Evolutionary conservation across 257 asterid genomes (phyloP).

Genomic region (Primulina tabacum): DNA sequence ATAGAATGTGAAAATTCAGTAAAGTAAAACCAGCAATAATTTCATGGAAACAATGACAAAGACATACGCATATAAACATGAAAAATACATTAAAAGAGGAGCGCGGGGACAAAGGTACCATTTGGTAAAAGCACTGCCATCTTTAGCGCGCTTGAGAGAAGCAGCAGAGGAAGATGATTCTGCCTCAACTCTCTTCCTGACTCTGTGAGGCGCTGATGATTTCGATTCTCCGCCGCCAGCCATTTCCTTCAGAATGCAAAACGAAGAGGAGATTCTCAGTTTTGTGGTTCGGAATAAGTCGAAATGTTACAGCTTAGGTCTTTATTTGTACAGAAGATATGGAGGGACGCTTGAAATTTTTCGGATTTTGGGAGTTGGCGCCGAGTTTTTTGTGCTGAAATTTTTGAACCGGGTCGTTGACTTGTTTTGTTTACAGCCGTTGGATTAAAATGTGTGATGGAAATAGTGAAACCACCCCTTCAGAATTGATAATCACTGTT

Average conservation of each 20-base stretch:
- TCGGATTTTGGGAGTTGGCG: neutral
- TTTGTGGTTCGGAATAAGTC: neutral
- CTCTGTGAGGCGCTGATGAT: conserved; percentile 41
- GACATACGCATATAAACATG: neutral
- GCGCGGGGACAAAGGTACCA: conserved; percentile 39
- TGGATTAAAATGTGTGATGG: neutral
- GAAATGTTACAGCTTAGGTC: neutral
- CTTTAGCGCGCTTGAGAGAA: conserved; percentile 72
- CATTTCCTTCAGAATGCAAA: conserved; percentile 27
- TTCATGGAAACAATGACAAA: neutral
- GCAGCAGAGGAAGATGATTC: conserved; percentile 36
- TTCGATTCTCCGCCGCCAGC: conserved; percentile 41
- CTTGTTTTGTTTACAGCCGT: neutral
- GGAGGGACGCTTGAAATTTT: neutral
- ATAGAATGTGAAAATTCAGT: neutral
- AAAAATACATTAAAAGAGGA: neutral
- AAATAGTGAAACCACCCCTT: neutral
- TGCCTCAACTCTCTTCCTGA: conserved; percentile 69
- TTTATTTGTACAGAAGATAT: neutral
- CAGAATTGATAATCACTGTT: too few relatives aligned
- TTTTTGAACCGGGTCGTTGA: neutral
- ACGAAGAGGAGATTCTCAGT: neutral
- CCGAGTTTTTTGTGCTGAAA: neutral
- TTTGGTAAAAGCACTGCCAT: conserved; percentile 84
- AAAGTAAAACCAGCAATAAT: neutral